Evolutionary conservation across 2,329 filamentous ascomycete species (phyloP).

Genomic region (Fusarium sp.): DNA sequence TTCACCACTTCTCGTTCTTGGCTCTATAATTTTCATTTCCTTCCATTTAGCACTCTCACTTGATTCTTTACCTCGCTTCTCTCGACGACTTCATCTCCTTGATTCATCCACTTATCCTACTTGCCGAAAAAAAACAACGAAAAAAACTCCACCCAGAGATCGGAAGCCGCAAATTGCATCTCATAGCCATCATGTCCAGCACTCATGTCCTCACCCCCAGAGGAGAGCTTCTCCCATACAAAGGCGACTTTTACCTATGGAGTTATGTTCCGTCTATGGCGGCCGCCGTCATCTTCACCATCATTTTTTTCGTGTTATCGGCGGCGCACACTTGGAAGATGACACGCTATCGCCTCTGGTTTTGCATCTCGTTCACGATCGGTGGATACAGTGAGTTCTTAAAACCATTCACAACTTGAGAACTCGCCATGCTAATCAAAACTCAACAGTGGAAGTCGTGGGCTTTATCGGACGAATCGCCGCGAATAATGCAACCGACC

Average conservation of each 20-base stretch:
- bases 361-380: conserved; percentile 54
- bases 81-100: background rate
- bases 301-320: conserved; percentile 53
- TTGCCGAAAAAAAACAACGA: background rate
- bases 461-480: conserved; percentile 45
- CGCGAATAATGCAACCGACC: conserved; percentile 34
- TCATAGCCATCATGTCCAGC: background rate
- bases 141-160: background rate
- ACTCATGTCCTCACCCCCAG: background rate
- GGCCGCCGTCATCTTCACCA: conserved; percentile 53
- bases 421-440: conserved; percentile 7
- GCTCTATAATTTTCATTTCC: background rate
- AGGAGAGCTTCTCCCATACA: conserved; percentile 15
- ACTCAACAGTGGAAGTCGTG: conserved; percentile 50
- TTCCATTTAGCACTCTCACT: background rate
- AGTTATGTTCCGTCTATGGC: conserved; percentile 52
- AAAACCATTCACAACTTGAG: too few relatives aligned
- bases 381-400: conserved; percentile 51
- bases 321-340: conserved; percentile 51
- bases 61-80: background rate
- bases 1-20: background rate
- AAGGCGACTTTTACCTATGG: conserved; percentile 45
- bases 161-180: background rate
- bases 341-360: conserved; percentile 55
- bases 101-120: background rate